Base-by-base conservation (phyloP, 1,284 basidiomycete species). In the Mycena sp. region DNA sequence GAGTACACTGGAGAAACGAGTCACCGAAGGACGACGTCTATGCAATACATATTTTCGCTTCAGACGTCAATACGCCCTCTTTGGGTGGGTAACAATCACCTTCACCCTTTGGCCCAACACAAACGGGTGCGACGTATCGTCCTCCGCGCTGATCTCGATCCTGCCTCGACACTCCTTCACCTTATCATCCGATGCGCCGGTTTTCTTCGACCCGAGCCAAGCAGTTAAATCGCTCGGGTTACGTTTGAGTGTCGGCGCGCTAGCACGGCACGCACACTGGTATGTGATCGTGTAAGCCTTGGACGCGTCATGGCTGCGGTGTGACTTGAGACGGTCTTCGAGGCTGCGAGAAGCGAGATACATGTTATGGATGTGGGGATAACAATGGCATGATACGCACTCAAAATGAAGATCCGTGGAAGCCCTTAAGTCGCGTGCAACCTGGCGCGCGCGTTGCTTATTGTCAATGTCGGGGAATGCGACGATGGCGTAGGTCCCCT, bases 401-500 rank as follows among this genome's bases (percentile, higher is more conserved):
- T 46, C 25, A 58, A 67, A 64, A 32, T 54, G 44, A 11, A 67
- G 46, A 10, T 9, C n/a, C 14, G 61, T 64, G 21, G 46, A 55
- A 12, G 38, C 38, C 30, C 41, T 44, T 32, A 67, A 46, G 26
- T 64, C 58, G 38, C 58, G 53, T n/a, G 61, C 65, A 12, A 64
- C 62, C 12, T 14, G 11, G 6, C 61, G 58, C 32, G 62, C 50
- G 30, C 58, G 58, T 1, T 14, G 21, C 35, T 61, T 64, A 44
- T 67, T 60, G 61, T 67, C 53, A 11, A 58, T 11, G 4, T 43
- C 45, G 7, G 62, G 65, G 6, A 49, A 4, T 23, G 65, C 58
- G 55, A 67, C 56, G 46, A 67, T 63, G 30, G 60, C 53, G 51
- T 67, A 63, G 0, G 65, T 67, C 12, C 57, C 65, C 23, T 61